These are phyloP conservation scores for Sergeia podlipaevii DNA, from an alignment of 208 protist species.

Conservation along the genomic window DNA sequence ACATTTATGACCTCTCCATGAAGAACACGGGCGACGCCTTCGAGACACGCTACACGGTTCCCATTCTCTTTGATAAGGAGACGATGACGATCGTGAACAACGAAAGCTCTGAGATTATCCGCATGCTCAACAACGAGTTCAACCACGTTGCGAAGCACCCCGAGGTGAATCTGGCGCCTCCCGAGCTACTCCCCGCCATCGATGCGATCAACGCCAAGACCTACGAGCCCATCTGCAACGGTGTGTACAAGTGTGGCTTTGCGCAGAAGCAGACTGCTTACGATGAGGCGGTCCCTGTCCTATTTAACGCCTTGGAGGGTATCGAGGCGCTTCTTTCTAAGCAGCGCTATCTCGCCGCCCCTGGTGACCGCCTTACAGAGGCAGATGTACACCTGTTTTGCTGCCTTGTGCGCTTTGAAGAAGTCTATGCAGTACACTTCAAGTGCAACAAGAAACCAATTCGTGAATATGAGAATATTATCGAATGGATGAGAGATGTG, in stretches of 20 bases:
- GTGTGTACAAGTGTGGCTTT: conserved; percentile 90
- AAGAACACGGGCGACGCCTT: conserved; percentile 30
- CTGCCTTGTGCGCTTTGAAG: conserved; percentile 89
- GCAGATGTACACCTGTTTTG: conserved; percentile 84
- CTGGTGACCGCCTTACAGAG: conserved; percentile 50
- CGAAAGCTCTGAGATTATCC: conserved; percentile 87
- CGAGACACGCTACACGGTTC: conserved; percentile 73
- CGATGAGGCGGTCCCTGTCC: conserved; percentile 30
- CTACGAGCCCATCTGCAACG: conserved; percentile 84
- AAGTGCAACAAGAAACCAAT: conserved; percentile 81
- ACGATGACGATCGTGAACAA: conserved; percentile 89
- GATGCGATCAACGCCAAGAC: conserved; percentile 76
- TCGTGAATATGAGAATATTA: conserved; percentile 74
- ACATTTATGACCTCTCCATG: conserved; percentile 72
- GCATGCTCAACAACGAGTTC: conserved; percentile 82
- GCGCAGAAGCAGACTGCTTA: conserved; percentile 67
- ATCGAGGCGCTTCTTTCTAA: conserved; percentile 39
- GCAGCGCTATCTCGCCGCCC: conserved; percentile 46
- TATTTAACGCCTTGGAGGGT: conserved; percentile 33
- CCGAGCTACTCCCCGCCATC: conserved; percentile 57
- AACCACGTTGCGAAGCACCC: conserved; percentile 46
- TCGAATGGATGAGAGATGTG: conserved; percentile 72
- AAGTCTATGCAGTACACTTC: conserved; percentile 85
- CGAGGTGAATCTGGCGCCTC: conserved; percentile 67
- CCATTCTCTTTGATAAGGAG: conserved; percentile 90